Conservation (phyloP, 1,284 basidiomycete genomes). For the Porogramme epimiltina region DNA sequence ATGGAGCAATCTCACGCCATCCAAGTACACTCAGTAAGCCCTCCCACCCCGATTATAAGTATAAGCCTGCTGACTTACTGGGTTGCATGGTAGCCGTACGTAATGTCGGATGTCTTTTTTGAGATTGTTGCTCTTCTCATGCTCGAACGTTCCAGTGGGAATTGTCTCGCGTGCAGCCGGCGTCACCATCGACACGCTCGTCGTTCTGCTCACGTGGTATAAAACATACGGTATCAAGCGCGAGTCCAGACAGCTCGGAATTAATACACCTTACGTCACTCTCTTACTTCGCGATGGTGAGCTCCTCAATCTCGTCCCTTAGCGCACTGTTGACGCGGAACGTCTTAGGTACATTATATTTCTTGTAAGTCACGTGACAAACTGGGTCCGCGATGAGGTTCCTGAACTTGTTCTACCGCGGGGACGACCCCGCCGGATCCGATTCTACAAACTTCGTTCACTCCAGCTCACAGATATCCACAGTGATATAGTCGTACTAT, state of each 20-base stretch:
- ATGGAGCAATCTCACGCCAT: neutral
- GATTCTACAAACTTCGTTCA: too few species aligned
- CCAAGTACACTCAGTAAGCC: too few species aligned
- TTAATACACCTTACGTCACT: slow-evolving; percentile 17
- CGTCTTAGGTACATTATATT: slow-evolving; percentile 23
- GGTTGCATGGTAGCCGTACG: too few species aligned
- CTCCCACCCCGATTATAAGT: too few species aligned
- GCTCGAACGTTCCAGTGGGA: slow-evolving; percentile 1
- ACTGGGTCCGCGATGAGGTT: neutral
- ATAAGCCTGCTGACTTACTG: too few species aligned
- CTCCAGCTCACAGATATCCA: too few species aligned
- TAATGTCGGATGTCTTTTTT: too few species aligned
- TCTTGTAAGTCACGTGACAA: slow-evolving; percentile 13
- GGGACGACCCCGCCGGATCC: too few species aligned
- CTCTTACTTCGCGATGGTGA: slow-evolving; percentile 27
- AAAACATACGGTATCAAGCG: slow-evolving; percentile 22
- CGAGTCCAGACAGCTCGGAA: slow-evolving; percentile 17
- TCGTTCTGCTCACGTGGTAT: slow-evolving; percentile 26
- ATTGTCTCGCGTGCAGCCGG: slow-evolving; percentile 3
- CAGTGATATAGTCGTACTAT: too few species aligned
- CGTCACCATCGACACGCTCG: slow-evolving; percentile 13
- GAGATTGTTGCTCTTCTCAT: too few species aligned
- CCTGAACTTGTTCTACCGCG: too few species aligned
- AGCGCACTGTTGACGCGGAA: neutral
- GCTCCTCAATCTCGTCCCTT: neutral